Evolutionary conservation across 352 stramenopile species (phyloP).

Genomic region (Pythium guiyangense): DNA sequence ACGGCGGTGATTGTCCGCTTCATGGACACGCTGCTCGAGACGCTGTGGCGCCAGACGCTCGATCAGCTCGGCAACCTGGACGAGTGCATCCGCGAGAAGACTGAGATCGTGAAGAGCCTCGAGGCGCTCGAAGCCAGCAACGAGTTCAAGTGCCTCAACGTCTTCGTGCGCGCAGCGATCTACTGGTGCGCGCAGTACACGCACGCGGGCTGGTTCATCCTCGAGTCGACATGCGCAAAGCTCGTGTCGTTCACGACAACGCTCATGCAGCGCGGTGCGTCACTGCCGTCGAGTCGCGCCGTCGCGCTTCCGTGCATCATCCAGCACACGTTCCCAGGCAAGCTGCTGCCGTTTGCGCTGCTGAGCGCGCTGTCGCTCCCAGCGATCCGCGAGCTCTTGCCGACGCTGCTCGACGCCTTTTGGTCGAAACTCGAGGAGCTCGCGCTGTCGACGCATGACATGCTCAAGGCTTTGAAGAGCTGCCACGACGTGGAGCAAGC

Average conservation of each 20-base stretch:
- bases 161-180: constrained; percentile 63
- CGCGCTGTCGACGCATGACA: constrained; percentile 14
- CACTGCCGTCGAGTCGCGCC: constrained; percentile 14
- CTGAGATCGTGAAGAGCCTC: constrained; percentile 18
- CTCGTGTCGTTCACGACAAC: constrained; percentile 45
- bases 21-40: constrained; percentile 51
- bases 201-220: constrained; percentile 45
- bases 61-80: constrained; percentile 13
- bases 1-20: constrained; percentile 31
- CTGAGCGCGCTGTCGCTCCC: constrained; percentile 64
- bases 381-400: constrained; percentile 39
- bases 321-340: constrained; percentile 61
- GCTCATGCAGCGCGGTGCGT: constrained; percentile 24
- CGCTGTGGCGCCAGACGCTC: constrained; percentile 38
- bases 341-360: constrained; percentile 71
- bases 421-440: constrained; percentile 46
- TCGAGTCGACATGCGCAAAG: constrained; percentile 45
- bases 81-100: constrained; percentile 6
- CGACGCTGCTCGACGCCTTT: constrained; percentile 32
- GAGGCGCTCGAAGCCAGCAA: constrained; percentile 40
- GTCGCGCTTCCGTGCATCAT: constrained; percentile 26
- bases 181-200: constrained; percentile 67
- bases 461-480: constrained; percentile 2
- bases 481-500: neutral
- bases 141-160: constrained; percentile 82